Evolutionary conservation across 1,284 basidiomycete species (phyloP).

Genomic region (Meira nashicola): DNA sequence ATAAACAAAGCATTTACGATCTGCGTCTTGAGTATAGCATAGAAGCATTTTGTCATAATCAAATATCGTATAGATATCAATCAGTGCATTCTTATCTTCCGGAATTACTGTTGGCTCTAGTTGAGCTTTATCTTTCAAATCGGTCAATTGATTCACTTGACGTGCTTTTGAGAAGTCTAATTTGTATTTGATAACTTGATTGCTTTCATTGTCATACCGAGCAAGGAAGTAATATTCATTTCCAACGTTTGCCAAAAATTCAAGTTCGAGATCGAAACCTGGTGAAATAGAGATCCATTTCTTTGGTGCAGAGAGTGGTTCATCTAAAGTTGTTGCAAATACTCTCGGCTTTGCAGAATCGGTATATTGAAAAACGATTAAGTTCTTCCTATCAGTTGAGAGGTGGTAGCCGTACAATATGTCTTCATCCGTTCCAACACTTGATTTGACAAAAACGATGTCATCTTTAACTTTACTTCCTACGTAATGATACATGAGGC

Average conservation of each 20-base stretch:
- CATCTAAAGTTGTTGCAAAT: constrained; percentile 30
- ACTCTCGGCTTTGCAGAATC: constrained; percentile 43
- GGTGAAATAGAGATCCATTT: constrained; percentile 42
- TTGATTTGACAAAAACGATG: constrained; percentile 30
- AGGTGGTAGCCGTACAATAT: background rate
- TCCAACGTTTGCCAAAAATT: constrained; percentile 42
- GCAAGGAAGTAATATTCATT: constrained; percentile 47
- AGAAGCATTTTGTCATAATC: no score
- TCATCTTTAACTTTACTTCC: constrained; percentile 43
- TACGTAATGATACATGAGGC: constrained; percentile 22
- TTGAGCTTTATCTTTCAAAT: background rate
- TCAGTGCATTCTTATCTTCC: no score
- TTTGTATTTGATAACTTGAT: background rate
- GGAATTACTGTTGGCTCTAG: no score
- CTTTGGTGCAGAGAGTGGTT: constrained; percentile 18
- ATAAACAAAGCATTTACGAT: no score
- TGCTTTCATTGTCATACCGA: constrained; percentile 28
- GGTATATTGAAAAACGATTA: constrained; percentile 39
- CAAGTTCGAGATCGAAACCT: constrained; percentile 40
- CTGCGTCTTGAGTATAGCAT: no score
- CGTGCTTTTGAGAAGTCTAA: background rate
- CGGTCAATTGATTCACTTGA: background rate
- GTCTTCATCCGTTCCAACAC: background rate
- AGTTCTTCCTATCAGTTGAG: constrained; percentile 34
- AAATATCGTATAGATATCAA: no score